phyloP scores from a whole-genome alignment of 2,329 filamentous ascomycete species.

The Epichloe sibirici region DNA sequence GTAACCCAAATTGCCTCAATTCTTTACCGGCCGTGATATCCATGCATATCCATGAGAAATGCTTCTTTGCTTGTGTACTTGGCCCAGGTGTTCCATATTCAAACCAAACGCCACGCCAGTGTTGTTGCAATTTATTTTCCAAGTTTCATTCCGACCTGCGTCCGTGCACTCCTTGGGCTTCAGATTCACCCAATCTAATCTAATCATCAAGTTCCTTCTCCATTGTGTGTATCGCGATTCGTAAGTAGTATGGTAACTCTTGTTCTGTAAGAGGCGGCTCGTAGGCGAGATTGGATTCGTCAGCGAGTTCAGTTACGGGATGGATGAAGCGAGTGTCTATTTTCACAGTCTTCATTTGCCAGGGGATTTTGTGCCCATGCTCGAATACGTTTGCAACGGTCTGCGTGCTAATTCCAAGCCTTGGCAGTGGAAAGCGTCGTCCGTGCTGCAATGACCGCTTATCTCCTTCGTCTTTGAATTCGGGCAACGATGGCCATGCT shows the following conservation, averaged over 20 bases:
- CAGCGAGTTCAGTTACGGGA: not conserved
- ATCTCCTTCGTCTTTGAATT: conserved; percentile 25
- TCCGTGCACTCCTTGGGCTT: not conserved
- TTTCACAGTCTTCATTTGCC: conserved; percentile 16
- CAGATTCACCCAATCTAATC: not conserved
- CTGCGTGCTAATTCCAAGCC: conserved; percentile 12
- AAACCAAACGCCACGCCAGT: not conserved
- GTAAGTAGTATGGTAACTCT: conserved; percentile 7
- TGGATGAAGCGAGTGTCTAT: conserved; percentile 11
- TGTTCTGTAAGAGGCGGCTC: conserved; percentile 1
- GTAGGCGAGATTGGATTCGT: not conserved
- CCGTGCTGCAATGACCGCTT: conserved; percentile 13
- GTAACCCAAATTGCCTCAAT: not conserved
- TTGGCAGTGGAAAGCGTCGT: conserved; percentile 22
- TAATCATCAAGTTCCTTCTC: conserved; percentile 6
- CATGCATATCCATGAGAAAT: not conserved
- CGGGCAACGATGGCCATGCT: conserved; percentile 23
- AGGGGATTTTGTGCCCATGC: conserved; percentile 14
- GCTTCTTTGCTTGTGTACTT: not conserved
- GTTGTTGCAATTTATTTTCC: not conserved
- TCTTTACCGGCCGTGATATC: not conserved
- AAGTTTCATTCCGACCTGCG: not conserved
- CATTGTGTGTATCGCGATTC: conserved; percentile 2
- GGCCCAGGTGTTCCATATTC: not conserved
- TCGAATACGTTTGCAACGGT: conserved; percentile 4